Evolutionary conservation across 805 yeast genomes (phyloP).

Genomic region (Saccharomycopsis synnaedendra): DNA sequence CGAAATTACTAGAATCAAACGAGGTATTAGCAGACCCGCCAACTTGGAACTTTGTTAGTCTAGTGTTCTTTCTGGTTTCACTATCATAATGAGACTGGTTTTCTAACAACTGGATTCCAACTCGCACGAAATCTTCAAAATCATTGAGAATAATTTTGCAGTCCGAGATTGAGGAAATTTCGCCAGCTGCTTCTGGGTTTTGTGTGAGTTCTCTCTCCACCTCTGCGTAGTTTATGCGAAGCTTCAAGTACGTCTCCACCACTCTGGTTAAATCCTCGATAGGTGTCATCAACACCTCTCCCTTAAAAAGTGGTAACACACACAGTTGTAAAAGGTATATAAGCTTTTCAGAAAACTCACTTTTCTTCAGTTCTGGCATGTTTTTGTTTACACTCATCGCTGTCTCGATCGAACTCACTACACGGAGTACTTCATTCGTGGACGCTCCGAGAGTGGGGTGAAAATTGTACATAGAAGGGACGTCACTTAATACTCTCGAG

Average conservation of each 20-base stretch:
- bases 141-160: slow-evolving; percentile 11
- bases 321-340: slow-evolving; percentile 23
- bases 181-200: neutral
- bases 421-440: slow-evolving; percentile 19
- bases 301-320: slow-evolving; percentile 25
- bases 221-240: slow-evolving; percentile 16
- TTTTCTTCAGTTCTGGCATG: slow-evolving; percentile 22
- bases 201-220: neutral
- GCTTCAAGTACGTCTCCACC: slow-evolving; percentile 23
- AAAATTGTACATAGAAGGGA: slow-evolving; percentile 24
- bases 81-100: slow-evolving; percentile 16
- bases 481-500: slow-evolving; percentile 21
- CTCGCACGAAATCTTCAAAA: slow-evolving; percentile 14
- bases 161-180: slow-evolving; percentile 1
- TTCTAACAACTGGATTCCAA: slow-evolving; percentile 14
- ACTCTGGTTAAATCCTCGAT: slow-evolving; percentile 28
- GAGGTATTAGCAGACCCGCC: neutral
- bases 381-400: slow-evolving; percentile 7
- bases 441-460: slow-evolving; percentile 18
- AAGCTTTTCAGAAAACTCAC: slow-evolving; percentile 23
- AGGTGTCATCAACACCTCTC: slow-evolving; percentile 24
- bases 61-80: slow-evolving; percentile 4
- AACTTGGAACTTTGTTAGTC: slow-evolving; percentile 7
- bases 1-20: slow-evolving; percentile 1
- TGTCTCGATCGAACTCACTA: slow-evolving; percentile 6